Base-by-base conservation (phyloP, 306 rosid species). In the Quercus glauca region DNA sequence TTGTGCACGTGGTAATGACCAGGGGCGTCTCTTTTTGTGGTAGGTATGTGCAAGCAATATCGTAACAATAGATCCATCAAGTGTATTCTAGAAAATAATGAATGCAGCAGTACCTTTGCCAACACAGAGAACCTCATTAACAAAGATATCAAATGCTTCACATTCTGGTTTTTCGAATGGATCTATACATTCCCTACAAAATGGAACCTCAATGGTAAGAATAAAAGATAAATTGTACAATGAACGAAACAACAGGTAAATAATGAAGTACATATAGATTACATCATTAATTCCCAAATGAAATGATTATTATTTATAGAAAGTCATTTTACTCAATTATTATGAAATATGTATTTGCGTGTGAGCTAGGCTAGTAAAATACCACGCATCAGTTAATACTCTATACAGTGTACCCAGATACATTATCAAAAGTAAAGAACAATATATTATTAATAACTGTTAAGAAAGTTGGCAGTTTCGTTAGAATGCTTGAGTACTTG, bases 131-230 rank as follows among this genome's bases (percentile, higher is more conserved):
- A 86, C 85, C 90, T 91, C 94, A 20, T 94, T 92, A 23, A 94
- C 94, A 51, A 92, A 94, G 69, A 94, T 18, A 86, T 94, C 95
- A 79, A 87, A 88, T 35, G 99, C 99, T 85, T 94, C 97, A 79
- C 94, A 94, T 76, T 94, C 97, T 53, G 97, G 99, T 20, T 74
- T 75, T 67, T 91, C 99, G 70, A 94, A 94, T 31, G 99, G 99
- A 80, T 94, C 99, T 77, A 94, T 69, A 80, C 98, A 94, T 76
- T 91, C 99, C 75, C 99, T 94, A 56, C 76, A 83, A 81, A 73
- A 76, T 21, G 57, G 70, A 85, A 59, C 73, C 53, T 37, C 59
- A 26, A 35, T 72, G 67, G 70, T 86, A 70, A 78, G 77, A 52
- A 11, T 70, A 23, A 55, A 79, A 74, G 23, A 26, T 17, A 18